A percentile compares a stretch with the other conserved stretches of the same genome.
Evolutionary conservation across 148 eudicot genomes (phyloP).

Genomic region (Arctostaphylos glauca): DNA sequence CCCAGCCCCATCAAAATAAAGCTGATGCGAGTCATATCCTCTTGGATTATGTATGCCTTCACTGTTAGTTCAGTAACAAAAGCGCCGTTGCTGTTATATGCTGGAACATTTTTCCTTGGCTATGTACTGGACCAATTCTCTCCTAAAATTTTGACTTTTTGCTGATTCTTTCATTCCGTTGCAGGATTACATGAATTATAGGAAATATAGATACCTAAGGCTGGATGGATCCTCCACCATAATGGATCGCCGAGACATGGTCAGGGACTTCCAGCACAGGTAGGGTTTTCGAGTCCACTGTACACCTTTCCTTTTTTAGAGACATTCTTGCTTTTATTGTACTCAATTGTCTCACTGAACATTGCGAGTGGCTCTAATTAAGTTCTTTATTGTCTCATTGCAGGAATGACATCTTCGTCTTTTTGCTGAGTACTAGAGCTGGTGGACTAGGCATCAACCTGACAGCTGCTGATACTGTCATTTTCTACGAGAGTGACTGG

Average conservation of each 20-base stretch:
- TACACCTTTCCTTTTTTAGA: neutral
- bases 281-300: constrained; percentile 20
- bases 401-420: constrained; percentile 96
- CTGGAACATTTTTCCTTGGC: neutral
- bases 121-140: neutral
- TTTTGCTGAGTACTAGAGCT: constrained; percentile 95
- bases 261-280: constrained; percentile 93
- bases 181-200: constrained; percentile 98
- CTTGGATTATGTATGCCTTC: neutral
- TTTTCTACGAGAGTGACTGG: constrained; percentile 99
- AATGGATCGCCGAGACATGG: constrained; percentile 99
- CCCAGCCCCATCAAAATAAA: neutral
- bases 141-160: constrained; percentile 2
- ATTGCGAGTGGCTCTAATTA: constrained; percentile 9
- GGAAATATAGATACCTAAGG: constrained; percentile 86
- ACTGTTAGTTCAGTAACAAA: neutral
- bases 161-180: constrained; percentile 20
- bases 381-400: constrained; percentile 25
- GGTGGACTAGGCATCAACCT: constrained; percentile 96
- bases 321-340: neutral
- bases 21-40: neutral
- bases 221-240: constrained; percentile 98
- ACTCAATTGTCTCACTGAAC: neutral
- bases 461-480: constrained; percentile 98
- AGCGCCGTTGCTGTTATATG: neutral